Evolutionary conservation across 768 basidiomycete genomes (phyloP), one percentile per base, ranked within the genome.

Genomic region (Dioszegia aurantiaca): DNA sequence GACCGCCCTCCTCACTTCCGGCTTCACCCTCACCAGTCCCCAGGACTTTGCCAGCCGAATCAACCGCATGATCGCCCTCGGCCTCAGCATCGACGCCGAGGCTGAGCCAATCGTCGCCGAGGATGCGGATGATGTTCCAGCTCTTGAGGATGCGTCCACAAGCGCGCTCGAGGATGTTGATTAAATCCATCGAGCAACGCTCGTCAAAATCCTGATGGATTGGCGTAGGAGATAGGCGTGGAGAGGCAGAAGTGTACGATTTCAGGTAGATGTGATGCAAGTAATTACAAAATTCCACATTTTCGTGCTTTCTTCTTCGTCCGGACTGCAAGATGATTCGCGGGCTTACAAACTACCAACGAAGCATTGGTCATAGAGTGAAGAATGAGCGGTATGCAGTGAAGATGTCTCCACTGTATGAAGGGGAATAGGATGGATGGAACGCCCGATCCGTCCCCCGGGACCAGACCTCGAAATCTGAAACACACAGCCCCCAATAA

Each of bases 31-130:
- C 59, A 91, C 98, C 65, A 89, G 93, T 77, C 94, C 95, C 26
- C 85, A 88, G 61, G 89, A 88, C 57, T 98, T 95, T 77, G 89
- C 92, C 61, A 87, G 88, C 82, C 89, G 94, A 65, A 97, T 98
- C 78, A 85, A 94, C 83, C 86, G 91, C 62, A 97, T 97, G 94
- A 93, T 99, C 78, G 83, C 88, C 73, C 82, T 81, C 69, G 84
- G 77, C 70, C 72, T 77, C 30, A 67, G 65, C 51, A 76, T 77
- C 68, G 77, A 77, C 60, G 88, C 90, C 40, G 82, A 79, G 64
- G 80, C 80, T 1, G 82, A 82, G 27, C 68, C 79, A 23, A 75
- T 80, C 3, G 67, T 79, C 8, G 80, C 81, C 36, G 43, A 40
- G 24, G 43, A 68, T 14, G 53, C 55, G 16, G 68, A 61, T n/a